These are phyloP conservation scores for Catharanthus roseus DNA, from an alignment of 257 asterid genomes.

Conservation along the genomic window DNA sequence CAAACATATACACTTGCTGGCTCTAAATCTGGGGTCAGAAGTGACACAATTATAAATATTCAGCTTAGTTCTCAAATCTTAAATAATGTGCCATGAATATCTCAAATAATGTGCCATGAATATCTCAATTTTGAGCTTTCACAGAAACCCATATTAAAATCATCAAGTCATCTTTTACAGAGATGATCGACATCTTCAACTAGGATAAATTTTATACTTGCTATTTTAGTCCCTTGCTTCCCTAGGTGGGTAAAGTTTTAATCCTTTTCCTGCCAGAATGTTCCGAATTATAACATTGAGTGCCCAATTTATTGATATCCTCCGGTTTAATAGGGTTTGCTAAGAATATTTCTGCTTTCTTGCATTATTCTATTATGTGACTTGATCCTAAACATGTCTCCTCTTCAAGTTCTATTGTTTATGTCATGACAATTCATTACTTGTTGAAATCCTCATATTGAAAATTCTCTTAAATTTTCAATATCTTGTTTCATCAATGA, in stretches of 20 bases:
- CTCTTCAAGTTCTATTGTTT: no score
- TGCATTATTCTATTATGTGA: background rate
- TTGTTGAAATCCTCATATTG: background rate
- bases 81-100: background rate
- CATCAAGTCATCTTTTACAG: background rate
- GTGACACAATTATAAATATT: background rate
- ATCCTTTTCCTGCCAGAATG: background rate
- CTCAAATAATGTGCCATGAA: no score
- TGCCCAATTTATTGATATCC: background rate
- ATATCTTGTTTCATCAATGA: background rate
- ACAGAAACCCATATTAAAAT: slow-evolving; percentile 3
- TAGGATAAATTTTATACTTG: background rate
- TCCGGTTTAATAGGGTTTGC: background rate
- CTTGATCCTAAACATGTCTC: background rate
- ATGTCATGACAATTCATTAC: background rate
- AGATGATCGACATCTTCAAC: slow-evolving; percentile 1
- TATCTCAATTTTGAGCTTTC: background rate
- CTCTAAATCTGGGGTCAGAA: slow-evolving; percentile 8
- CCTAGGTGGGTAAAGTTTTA: background rate
- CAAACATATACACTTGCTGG: background rate
- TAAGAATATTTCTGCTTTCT: background rate
- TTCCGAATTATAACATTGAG: background rate
- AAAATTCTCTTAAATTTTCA: background rate
- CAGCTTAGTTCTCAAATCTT: background rate
- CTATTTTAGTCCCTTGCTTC: background rate